These are phyloP conservation scores for Histomonas meleagridis DNA, from an alignment of 208 protist species.

Conservation along the genomic window DNA sequence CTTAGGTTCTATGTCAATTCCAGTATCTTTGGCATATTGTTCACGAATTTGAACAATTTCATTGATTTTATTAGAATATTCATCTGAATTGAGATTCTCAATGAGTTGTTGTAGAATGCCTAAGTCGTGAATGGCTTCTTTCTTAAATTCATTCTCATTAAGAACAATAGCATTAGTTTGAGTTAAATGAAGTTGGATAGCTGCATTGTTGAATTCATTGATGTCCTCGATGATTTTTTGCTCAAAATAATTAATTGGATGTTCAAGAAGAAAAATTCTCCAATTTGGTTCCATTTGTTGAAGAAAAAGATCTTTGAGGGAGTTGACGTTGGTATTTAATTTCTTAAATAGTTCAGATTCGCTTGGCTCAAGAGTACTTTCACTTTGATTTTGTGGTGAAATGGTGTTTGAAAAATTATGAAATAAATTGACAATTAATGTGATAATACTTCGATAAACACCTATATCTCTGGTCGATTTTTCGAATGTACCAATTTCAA, in stretches of 20 bases:
- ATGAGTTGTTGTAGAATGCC: neutral
- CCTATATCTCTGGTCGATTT: no score
- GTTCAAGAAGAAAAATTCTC: neutral
- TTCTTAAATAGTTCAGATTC: neutral
- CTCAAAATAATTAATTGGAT: neutral
- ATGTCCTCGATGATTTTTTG: neutral
- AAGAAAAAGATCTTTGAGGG: neutral
- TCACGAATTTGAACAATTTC: neutral
- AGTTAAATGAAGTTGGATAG: neutral
- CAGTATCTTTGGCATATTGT: neutral
- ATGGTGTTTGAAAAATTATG: no score
- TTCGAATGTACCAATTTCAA: no score
- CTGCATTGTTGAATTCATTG: neutral
- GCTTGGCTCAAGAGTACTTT: no score
- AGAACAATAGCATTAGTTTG: neutral
- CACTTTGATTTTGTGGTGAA: no score
- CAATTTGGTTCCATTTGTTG: neutral
- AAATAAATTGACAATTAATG: no score
- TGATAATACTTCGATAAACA: no score
- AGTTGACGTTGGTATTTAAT: neutral
- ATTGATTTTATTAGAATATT: neutral
- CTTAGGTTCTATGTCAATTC: neutral
- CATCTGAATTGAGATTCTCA: neutral
- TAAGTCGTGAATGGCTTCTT: neutral
- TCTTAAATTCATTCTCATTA: neutral